A percentile compares a stretch with the other conserved stretches of the same genome.
Conservation (phyloP, 2,329 filamentous ascomycete species). For the Cercospora sp. region DNA sequence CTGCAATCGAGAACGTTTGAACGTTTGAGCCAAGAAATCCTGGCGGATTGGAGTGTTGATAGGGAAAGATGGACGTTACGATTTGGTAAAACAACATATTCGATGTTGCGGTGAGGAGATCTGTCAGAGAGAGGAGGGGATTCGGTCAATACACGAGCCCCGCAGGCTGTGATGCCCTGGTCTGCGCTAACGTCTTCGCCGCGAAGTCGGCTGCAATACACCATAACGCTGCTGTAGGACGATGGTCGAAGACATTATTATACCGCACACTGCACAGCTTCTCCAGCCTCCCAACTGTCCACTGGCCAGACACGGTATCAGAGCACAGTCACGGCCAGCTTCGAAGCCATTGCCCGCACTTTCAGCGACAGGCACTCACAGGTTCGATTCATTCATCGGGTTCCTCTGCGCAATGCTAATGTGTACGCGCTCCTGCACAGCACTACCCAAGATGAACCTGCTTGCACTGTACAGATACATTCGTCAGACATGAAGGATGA, state of each 20-base stretch:
- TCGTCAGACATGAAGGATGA: too few species aligned
- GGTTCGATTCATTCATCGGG: too few species aligned
- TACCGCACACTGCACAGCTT: too few species aligned
- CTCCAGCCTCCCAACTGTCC: too few species aligned
- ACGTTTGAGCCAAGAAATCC: neutral
- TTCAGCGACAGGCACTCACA: too few species aligned
- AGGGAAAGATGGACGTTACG: neutral
- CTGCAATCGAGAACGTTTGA: neutral
- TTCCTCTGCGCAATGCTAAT: too few species aligned
- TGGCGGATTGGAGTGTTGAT: neutral
- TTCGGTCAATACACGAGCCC: neutral
- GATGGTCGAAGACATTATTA: neutral
- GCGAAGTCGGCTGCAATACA: neutral
- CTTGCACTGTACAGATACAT: too few species aligned
- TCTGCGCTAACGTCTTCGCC: neutral
- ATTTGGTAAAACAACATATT: neutral
- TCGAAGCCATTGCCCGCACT: too few species aligned
- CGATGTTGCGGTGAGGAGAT: neutral
- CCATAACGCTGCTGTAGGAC: neutral
- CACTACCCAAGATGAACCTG: too few species aligned
- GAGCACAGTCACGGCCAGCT: too few species aligned
- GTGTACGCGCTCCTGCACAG: too few species aligned
- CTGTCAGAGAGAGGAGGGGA: neutral
- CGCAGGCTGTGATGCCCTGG: neutral
- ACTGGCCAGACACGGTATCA: too few species aligned